Evolutionary conservation across 805 yeast species (phyloP).

Genomic region (Brettanomyces custersianus): DNA sequence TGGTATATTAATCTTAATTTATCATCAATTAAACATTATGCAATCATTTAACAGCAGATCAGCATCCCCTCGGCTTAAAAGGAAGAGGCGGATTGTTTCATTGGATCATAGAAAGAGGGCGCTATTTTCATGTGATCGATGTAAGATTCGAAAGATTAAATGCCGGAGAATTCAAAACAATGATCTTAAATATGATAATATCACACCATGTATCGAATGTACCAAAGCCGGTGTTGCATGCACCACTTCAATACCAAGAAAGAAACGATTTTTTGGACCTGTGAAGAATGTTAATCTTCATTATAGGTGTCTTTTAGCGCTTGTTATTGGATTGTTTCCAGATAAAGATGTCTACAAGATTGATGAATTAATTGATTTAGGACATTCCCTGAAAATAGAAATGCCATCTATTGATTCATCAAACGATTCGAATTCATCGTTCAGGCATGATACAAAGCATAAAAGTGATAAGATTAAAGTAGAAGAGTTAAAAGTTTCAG

Average conservation of each 20-base stretch:
- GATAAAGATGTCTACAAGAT: constrained; percentile 35
- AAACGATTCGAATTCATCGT: too few relatives aligned
- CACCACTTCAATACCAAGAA: constrained; percentile 32
- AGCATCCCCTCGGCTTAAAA: background rate
- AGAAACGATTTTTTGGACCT: constrained; percentile 33
- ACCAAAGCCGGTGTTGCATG: constrained; percentile 29
- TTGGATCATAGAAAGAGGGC: constrained; percentile 33
- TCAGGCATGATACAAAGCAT: constrained; percentile 9
- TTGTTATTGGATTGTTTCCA: constrained; percentile 34
- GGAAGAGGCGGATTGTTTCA: constrained; percentile 28
- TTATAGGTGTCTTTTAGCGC: constrained; percentile 30
- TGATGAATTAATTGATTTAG: constrained; percentile 31
- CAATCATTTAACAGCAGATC: too few relatives aligned
- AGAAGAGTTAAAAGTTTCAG: background rate
- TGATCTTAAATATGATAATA: constrained; percentile 27
- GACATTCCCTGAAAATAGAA: constrained; percentile 23
- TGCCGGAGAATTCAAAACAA: constrained; percentile 29
- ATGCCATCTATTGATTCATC: constrained; percentile 24
- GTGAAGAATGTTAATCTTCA: constrained; percentile 34
- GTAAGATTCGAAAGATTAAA: constrained; percentile 34
- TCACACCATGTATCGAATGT: constrained; percentile 33
- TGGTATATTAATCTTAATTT: too few relatives aligned
- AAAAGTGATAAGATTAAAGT: background rate
- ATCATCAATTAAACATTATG: too few relatives aligned
- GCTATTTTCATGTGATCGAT: constrained; percentile 36